Conservation (phyloP, 2,329 filamentous ascomycete species). For the Venturia oleaginea region DNA sequence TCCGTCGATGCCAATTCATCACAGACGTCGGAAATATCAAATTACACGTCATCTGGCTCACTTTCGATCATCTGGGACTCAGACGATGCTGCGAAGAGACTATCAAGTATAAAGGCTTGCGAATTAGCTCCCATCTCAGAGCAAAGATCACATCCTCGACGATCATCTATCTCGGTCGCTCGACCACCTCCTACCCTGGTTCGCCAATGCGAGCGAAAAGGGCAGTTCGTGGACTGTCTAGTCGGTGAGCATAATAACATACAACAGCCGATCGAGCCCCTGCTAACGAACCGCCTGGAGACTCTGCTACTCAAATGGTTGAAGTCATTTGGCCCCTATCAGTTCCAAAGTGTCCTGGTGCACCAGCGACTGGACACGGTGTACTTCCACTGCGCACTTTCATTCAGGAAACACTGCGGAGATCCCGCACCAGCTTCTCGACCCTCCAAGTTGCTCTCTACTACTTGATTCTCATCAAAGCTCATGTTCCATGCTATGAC, state of each 20-base stretch:
- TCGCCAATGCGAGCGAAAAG: constrained; percentile 83
- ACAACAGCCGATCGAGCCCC: not conserved
- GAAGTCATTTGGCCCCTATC: constrained; percentile 95
- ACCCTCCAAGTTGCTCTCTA: constrained; percentile 95
- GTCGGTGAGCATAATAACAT: constrained; percentile 64
- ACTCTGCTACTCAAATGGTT: constrained; percentile 94
- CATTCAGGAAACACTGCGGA: constrained; percentile 91
- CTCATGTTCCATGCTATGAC: constrained; percentile 72
- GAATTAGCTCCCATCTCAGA: constrained; percentile 29
- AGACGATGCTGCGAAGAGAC: constrained; percentile 23
- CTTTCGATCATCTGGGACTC: constrained; percentile 27
- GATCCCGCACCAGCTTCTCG: constrained; percentile 94
- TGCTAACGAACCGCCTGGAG: constrained; percentile 41
- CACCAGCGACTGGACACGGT: constrained; percentile 57
- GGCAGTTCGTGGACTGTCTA: constrained; percentile 91
- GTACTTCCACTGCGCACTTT: constrained; percentile 88
- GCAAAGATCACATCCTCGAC: constrained; percentile 53
- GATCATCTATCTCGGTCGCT: constrained; percentile 41
- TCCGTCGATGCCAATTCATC: constrained; percentile 56
- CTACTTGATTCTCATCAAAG: constrained; percentile 89
- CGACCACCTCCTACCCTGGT: constrained; percentile 60
- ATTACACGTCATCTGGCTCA: constrained; percentile 46
- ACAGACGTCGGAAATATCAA: constrained; percentile 60
- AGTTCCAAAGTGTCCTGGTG: constrained; percentile 65
- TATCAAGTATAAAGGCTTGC: constrained; percentile 15